A percentile compares a stretch with the other conserved stretches of the same genome.
These are phyloP conservation scores for Sugiyamaella japonica DNA, from an alignment of 1,139 yeast genomes.

Conservation along the genomic window DNA sequence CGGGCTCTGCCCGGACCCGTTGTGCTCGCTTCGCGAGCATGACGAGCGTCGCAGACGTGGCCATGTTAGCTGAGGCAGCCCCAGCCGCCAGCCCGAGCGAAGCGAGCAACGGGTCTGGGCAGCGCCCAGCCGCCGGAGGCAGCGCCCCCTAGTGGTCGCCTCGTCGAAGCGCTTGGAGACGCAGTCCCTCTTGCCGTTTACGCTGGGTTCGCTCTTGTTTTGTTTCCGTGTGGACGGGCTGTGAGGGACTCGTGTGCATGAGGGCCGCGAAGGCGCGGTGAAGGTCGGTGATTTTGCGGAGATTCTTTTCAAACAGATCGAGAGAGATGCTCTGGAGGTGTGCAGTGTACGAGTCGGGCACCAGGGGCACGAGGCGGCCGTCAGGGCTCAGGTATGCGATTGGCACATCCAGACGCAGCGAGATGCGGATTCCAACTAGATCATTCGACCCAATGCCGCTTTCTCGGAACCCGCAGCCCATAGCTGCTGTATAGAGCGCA, in stretches of 20 bases:
- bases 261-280: constrained; percentile 44
- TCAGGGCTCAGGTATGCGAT: constrained; percentile 52
- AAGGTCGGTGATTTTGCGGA: constrained; percentile 51
- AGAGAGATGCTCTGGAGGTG: constrained; percentile 49
- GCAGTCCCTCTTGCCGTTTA: constrained; percentile 62
- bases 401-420: constrained; percentile 71
- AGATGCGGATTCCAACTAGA: constrained; percentile 74
- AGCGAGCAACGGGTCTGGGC: too few relatives aligned
- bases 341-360: constrained; percentile 50
- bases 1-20: too few relatives aligned
- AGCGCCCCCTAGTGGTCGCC: too few relatives aligned
- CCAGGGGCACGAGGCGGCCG: constrained; percentile 46
- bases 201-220: constrained; percentile 61
- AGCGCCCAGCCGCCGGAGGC: too few relatives aligned
- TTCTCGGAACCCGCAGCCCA: constrained; percentile 85
- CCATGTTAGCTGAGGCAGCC: too few relatives aligned
- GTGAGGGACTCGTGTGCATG: constrained; percentile 14
- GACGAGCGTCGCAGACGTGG: too few relatives aligned
- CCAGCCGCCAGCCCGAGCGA: too few relatives aligned
- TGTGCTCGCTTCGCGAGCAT: too few relatives aligned
- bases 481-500: constrained; percentile 64
- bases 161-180: constrained; percentile 41
- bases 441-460: constrained; percentile 80
- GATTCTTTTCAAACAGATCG: constrained; percentile 65
- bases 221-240: constrained; percentile 38